Evolutionary conservation across 768 basidiomycete genomes (phyloP), one percentile per base, ranked within the genome.

Genomic region (Daedaleopsis nitida): DNA sequence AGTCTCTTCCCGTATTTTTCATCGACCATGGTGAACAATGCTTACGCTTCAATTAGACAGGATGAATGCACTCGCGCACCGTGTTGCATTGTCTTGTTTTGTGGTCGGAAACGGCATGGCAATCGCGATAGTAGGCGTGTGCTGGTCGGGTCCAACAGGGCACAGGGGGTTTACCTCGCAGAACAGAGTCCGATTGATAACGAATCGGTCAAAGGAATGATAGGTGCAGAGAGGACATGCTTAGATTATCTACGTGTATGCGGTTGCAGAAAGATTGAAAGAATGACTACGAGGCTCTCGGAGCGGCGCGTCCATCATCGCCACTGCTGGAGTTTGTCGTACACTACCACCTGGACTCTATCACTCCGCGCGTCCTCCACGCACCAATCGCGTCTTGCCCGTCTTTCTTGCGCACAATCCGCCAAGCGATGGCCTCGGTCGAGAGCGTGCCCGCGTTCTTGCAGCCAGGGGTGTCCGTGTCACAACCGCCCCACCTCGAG

Each of bases 401-500:
- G 38, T 9, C 38, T 34, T 44, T 42, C 44, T 44, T 50, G 58
- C 14, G 53, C 49, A 10, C 48, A 17, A 68, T 59, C 59, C 64
- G 73, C 70, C 66, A 37, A 55, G 38, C 23, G 55, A 92, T 92
- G 90, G 83, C 88, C 69, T 86, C 89, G 69, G 86, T 87, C 75
- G 85, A 86, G 69, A 83, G 80, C 75, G 76, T 86, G 72, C 87
- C 90, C 67, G 83, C 82, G 67, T 92, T 85, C 76, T 77, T 91
- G 81, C 77, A 87, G 71, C 85, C 86, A 75, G 86, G 86, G 73
- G 88, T 88, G 63, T 80, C 86, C 59, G 84, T 88, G 65, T 77
- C 84, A 69, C 92, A 91, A 72, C 91, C 90, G 68, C 77, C 87
- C 68, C 89, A 92, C 76, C 84, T 92, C 58, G 91, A 92, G 73